Conservation (phyloP, 331 rosid species). For the Quercus lobata region DNA sequence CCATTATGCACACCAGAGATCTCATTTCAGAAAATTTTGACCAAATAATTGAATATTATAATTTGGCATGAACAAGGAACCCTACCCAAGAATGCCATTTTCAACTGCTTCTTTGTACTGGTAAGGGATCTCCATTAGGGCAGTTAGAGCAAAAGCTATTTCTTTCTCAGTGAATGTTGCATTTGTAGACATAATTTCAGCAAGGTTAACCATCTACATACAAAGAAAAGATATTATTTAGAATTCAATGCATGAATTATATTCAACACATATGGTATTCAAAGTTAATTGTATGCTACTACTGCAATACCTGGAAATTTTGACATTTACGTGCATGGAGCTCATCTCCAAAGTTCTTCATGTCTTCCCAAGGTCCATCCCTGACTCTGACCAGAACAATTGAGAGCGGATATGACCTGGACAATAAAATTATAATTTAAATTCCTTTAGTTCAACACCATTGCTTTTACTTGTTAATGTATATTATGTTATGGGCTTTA, state of each 20-base stretch:
- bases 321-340: slow-evolving; percentile 64
- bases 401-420: slow-evolving; percentile 73
- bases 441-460: no score
- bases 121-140: slow-evolving; percentile 88
- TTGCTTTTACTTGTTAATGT: background rate
- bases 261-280: background rate
- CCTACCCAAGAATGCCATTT: slow-evolving; percentile 58
- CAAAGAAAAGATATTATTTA: background rate
- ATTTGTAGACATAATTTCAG: slow-evolving; percentile 51
- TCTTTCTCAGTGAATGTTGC: slow-evolving; percentile 44
- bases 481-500: no score
- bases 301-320: slow-evolving; percentile 64
- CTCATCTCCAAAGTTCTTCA: slow-evolving; percentile 81
- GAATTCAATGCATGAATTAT: background rate
- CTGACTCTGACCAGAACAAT: slow-evolving; percentile 88
- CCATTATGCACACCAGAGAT: no score
- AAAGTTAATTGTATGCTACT: background rate
- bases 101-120: slow-evolving; percentile 80
- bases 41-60: no score
- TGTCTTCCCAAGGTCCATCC: slow-evolving; percentile 97
- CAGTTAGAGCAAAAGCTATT: slow-evolving; percentile 80
- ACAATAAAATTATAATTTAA: background rate
- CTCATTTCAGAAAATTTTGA: no score
- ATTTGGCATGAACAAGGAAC: background rate
- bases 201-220: slow-evolving; percentile 73